Evolutionary conservation across 352 stramenopile genomes (phyloP), one percentile per base, ranked within the genome.

Genomic region (Globisporangium orthogonon): DNA sequence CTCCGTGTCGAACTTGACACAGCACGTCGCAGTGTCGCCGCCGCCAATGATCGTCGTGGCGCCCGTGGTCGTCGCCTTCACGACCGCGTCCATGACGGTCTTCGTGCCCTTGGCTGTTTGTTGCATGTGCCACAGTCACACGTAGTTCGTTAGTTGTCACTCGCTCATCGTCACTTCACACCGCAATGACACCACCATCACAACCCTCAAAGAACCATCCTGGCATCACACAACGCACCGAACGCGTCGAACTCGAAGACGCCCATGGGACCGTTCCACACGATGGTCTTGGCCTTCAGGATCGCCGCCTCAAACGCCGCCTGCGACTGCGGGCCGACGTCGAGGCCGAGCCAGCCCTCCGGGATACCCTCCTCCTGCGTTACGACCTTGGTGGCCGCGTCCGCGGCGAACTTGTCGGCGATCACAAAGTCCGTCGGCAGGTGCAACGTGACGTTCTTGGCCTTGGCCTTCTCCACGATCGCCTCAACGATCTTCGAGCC

Each of bases 251-350:
- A 98, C 81, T 99, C 97, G 74, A 99, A 99, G 49, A 99, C 97
- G 58, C 98, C 98, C 94, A 99, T 99, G 30, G 98, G 97, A 54
- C 98, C 98, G 83, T 99, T 99, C 97, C 98, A 99, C 56, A 99
- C 95, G 55, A 99, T 70, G 35, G 97, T 99, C 73, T 98, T 98
- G 63, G 89, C 87, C 51, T 79, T 74, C 11, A 71, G 50, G 31
- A 98, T 70, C 50, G 85, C 89, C 0, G 77, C 64, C 28, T 74
- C 71, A 60, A 98, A 98, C 13, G 62, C 66, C 50, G 93, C 74
- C 56, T 82, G 81, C 41, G 86, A 96, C 63, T 98, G 90, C 6
- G 97, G 96, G 56, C 98, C 98, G 52, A 99, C 94, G 74, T 99
- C 97, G 18, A 99, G 82, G 40, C 97, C 97, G 79, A 99, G 95